phyloP scores from a whole-genome alignment of 768 basidiomycete genomes.

The Lactarius quietus region DNA sequence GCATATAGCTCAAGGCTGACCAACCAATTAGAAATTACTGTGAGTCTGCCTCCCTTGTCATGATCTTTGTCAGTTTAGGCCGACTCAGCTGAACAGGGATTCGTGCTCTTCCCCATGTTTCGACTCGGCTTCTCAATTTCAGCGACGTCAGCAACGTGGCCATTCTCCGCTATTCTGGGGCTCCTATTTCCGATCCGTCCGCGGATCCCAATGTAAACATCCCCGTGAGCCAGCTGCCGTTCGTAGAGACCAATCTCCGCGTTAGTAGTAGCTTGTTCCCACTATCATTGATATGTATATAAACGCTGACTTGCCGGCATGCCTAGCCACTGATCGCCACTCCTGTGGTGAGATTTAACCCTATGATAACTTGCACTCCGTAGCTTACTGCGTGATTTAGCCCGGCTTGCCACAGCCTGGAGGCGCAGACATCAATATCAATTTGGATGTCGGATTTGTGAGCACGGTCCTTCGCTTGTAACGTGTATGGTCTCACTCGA shows the following conservation, averaged over 20 bases:
- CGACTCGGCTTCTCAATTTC: conserved; percentile 27
- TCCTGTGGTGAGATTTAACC: conserved; percentile 17
- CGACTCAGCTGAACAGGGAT: conserved; percentile 18
- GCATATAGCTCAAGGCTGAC: conserved; percentile 36
- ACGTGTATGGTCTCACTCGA: not conserved
- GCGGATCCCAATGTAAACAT: conserved; percentile 25
- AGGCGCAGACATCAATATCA: conserved; percentile 28
- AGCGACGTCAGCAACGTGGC: conserved; percentile 37
- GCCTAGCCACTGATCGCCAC: conserved; percentile 21
- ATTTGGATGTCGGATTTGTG: conserved; percentile 24
- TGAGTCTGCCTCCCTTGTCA: conserved; percentile 27
- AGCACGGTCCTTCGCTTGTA: not conserved
- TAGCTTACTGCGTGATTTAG: conserved; percentile 7
- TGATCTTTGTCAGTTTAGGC: not conserved
- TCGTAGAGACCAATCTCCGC: conserved; percentile 27
- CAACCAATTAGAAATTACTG: conserved; percentile 45
- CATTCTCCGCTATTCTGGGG: conserved; percentile 39
- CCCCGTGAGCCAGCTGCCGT: conserved; percentile 12
- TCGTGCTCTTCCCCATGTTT: conserved; percentile 28
- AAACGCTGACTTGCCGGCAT: not conserved
- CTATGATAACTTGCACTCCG: not conserved
- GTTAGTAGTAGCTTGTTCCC: conserved; percentile 9
- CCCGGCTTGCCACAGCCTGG: conserved; percentile 28
- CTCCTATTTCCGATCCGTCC: conserved; percentile 33
- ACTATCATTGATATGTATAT: not conserved